These are phyloP conservation scores for Trypanosoma grayi DNA, from an alignment of 208 protist species.

Conservation along the genomic window DNA sequence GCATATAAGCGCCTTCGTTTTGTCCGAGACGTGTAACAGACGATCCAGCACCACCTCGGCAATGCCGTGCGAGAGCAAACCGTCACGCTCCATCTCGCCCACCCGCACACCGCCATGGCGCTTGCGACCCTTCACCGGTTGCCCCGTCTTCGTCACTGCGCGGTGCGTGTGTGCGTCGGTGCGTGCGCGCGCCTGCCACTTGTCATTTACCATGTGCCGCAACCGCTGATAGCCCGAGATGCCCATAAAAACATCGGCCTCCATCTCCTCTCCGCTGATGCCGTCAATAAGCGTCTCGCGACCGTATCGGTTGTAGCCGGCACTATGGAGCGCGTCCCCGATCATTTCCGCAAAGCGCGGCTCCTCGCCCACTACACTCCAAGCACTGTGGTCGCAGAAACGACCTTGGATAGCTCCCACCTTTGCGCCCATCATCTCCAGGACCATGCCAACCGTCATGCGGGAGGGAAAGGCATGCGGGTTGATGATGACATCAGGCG, in stretches of 20 bases:
- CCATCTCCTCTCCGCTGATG: constrained; percentile 94
- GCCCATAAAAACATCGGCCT: constrained; percentile 98
- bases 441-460: constrained; percentile 99
- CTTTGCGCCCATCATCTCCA: constrained; percentile 98
- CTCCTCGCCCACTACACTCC: constrained; percentile 66
- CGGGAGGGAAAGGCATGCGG: constrained; percentile 99
- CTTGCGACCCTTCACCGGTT: constrained; percentile 98
- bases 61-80: constrained; percentile 98
- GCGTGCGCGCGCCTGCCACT: constrained; percentile 97
- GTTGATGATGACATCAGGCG: constrained; percentile 99
- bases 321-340: constrained; percentile 94
- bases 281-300: constrained; percentile 95
- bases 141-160: constrained; percentile 96
- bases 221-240: constrained; percentile 99
- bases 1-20: constrained; percentile 86
- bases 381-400: constrained; percentile 96
- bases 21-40: constrained; percentile 93
- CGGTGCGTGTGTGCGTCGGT: constrained; percentile 86
- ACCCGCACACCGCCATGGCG: constrained; percentile 98
- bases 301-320: constrained; percentile 98
- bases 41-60: constrained; percentile 99
- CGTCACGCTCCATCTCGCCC: constrained; percentile 99
- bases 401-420: constrained; percentile 93
- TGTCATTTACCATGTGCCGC: constrained; percentile 99
- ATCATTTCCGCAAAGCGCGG: constrained; percentile 84